Percentiles rank a stretch among this genome's conserved stretches.
Evolutionary conservation across 306 rosid genomes (phyloP).

Genomic region (Styphnolobium japonicum): DNA sequence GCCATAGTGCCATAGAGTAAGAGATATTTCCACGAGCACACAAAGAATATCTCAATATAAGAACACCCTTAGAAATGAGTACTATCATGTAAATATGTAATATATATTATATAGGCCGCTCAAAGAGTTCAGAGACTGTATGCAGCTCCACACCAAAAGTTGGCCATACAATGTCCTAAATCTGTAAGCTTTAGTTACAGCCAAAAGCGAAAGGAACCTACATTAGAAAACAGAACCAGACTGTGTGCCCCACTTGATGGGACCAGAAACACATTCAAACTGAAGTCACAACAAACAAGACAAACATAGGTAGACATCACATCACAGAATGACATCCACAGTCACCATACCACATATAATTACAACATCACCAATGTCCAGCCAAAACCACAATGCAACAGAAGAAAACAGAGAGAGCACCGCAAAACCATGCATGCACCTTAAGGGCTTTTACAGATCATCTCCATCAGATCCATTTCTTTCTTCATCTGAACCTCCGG

Average conservation of each 20-base stretch:
- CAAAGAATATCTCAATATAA: too few relatives aligned
- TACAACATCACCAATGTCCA: neutral
- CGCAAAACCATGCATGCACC: neutral
- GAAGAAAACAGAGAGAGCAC: neutral
- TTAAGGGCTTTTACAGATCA: neutral
- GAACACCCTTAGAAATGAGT: neutral
- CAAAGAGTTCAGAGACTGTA: neutral
- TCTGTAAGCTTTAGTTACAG: neutral
- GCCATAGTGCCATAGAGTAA: too few relatives aligned
- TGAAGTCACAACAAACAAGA: neutral
- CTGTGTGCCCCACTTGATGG: neutral
- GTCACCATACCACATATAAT: too few relatives aligned
- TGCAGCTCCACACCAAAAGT: neutral
- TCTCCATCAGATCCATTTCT: constrained; percentile 25
- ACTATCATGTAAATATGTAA: neutral
- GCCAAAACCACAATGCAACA: neutral
- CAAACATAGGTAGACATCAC: neutral
- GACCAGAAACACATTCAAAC: neutral
- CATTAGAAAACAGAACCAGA: neutral
- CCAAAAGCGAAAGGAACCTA: neutral
- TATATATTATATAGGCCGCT: neutral
- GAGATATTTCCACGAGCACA: too few relatives aligned
- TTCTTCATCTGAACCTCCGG: constrained; percentile 25
- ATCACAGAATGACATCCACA: neutral
- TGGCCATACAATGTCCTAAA: neutral